A percentile compares a stretch with the other conserved stretches of the same genome.
Evolutionary conservation across 768 basidiomycete genomes (phyloP).

Genomic region (Auricularia cornea): DNA sequence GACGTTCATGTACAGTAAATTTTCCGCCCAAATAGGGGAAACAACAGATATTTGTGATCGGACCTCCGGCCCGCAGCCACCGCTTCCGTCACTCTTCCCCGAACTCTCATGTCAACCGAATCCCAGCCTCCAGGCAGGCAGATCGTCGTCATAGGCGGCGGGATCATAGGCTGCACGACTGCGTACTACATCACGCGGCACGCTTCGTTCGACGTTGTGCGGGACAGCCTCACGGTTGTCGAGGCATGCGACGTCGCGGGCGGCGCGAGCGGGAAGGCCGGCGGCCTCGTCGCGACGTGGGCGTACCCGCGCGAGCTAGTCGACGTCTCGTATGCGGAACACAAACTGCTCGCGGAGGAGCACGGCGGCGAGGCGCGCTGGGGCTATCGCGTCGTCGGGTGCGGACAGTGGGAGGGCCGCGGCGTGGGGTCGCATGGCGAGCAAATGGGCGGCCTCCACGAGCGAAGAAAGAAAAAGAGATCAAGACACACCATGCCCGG

Average conservation of each 20-base stretch:
- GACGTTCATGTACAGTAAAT: too few relatives aligned
- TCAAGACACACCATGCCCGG: conserved; percentile 18
- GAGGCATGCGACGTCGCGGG: conserved; percentile 70
- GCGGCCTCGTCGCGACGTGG: conserved; percentile 80
- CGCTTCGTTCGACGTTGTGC: conserved; percentile 34
- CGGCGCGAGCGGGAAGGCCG: conserved; percentile 78
- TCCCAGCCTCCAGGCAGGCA: conserved; percentile 8
- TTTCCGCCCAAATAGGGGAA: too few relatives aligned
- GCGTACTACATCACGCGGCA: conserved; percentile 72
- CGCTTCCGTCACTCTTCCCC: too few relatives aligned
- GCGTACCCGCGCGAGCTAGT: conserved; percentile 68
- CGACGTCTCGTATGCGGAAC: conserved; percentile 63
- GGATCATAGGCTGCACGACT: conserved; percentile 77
- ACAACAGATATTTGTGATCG: too few relatives aligned
- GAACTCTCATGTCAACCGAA: neutral
- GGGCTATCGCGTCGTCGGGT: conserved; percentile 76
- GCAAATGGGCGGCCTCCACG: conserved; percentile 44
- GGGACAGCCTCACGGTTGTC: conserved; percentile 46
- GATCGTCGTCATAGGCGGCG: conserved; percentile 76
- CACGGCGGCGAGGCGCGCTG: conserved; percentile 64
- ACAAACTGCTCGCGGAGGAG: conserved; percentile 60
- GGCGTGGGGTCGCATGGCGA: conserved; percentile 35
- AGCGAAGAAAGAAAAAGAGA: neutral
- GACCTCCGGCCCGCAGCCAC: too few relatives aligned
- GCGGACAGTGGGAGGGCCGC: conserved; percentile 64